Evolutionary conservation across 176 grass and related monocot species (phyloP).

Genomic region (Guadua angustifolia): DNA sequence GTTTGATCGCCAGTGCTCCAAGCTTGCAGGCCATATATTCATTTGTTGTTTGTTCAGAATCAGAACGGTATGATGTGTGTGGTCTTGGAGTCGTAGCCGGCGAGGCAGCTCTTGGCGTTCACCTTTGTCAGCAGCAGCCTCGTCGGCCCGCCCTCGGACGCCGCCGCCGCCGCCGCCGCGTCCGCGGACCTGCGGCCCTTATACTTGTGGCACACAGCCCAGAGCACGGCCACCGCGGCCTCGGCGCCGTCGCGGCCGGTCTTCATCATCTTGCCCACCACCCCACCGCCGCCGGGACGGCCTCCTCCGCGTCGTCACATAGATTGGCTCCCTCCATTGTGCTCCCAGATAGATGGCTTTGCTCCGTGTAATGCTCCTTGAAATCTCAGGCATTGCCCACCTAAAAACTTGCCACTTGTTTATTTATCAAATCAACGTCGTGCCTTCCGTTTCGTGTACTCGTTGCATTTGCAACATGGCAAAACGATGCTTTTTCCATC

Average conservation of each 20-base stretch:
- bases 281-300: constrained; percentile 47
- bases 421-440: background rate
- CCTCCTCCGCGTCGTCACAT: constrained; percentile 54
- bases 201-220: constrained; percentile 80
- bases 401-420: background rate
- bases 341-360: background rate
- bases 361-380: background rate
- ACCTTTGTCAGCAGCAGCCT: constrained; percentile 74
- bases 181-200: constrained; percentile 70
- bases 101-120: constrained; percentile 82
- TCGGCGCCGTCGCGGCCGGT: constrained; percentile 62
- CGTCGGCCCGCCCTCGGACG: constrained; percentile 63
- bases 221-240: constrained; percentile 78
- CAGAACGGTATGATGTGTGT: constrained; percentile 96
- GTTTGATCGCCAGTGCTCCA: background rate
- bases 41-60: constrained; percentile 46
- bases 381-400: background rate
- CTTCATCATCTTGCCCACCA: constrained; percentile 83
- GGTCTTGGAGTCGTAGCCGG: constrained; percentile 89
- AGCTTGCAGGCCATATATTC: constrained; percentile 26
- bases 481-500: background rate
- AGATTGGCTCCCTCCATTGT: constrained; percentile 14
- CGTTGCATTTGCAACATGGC: background rate
- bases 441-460: background rate
- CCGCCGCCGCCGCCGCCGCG: constrained; percentile 55